These are phyloP conservation scores for Ogataea salicorniae DNA, from an alignment of 805 yeast species.

Conservation along the genomic window DNA sequence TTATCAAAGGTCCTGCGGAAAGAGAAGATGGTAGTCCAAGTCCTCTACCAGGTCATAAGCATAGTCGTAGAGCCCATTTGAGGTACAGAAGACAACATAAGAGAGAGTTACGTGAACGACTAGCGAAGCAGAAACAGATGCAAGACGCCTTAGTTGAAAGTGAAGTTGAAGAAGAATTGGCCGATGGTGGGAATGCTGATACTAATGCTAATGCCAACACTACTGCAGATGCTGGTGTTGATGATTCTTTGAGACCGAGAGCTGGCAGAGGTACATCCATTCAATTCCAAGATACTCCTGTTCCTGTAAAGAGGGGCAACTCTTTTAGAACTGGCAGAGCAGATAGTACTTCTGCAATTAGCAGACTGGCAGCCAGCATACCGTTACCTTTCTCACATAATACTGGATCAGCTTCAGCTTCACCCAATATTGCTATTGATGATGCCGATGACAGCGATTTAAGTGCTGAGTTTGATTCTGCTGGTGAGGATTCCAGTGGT, in stretches of 20 bases:
- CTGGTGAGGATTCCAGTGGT: not conserved
- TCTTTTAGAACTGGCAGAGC: not conserved
- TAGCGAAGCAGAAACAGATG: conserved; percentile 6
- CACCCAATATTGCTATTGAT: conserved; percentile 4
- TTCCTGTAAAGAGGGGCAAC: not conserved
- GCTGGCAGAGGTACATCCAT: not conserved
- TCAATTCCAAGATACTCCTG: not conserved
- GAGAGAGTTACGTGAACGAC: conserved; percentile 12
- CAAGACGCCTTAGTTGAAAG: conserved; percentile 6
- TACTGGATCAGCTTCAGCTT: not conserved
- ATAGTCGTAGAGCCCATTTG: conserved; percentile 12
- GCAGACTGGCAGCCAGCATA: no score
- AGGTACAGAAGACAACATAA: conserved; percentile 21
- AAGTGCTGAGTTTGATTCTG: conserved; percentile 22
- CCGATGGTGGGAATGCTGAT: no score
- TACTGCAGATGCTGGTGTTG: not conserved
- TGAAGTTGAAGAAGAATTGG: not conserved
- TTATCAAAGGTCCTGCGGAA: conserved; percentile 75
- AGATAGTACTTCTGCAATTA: no score
- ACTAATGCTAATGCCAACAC: no score
- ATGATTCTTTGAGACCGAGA: not conserved
- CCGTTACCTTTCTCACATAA: no score
- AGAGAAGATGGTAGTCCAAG: conserved; percentile 40
- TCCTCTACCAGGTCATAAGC: conserved; percentile 20
- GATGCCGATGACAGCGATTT: conserved; percentile 18